Base-by-base conservation (phyloP, 2,329 filamentous ascomycete species). In the Talaromyces rugulosus region DNA sequence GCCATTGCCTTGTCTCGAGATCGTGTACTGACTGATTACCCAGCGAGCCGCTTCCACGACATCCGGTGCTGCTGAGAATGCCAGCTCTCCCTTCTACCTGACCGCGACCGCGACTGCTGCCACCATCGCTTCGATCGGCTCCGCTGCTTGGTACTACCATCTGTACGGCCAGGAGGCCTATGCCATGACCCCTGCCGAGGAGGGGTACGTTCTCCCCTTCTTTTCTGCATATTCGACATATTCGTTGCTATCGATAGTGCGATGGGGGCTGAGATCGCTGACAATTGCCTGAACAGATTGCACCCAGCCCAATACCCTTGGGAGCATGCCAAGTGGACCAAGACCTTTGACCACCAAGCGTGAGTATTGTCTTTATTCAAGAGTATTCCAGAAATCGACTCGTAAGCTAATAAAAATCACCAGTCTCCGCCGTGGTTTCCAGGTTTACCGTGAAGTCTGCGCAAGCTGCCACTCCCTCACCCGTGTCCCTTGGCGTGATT, bases 391-490 rank as follows among this genome's bases (percentile, higher is more conserved):
- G 14, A 23, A 59, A 42, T 54, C 28, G 58, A 59, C 51, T 62
- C 40, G 57, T 59, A 53, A 40, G 31, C 55, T 63, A 59, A 64
- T 65, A 52, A 64, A 63, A 63, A 33, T 18, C 69, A 33, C 16
- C 69, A 96, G 93, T 73, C 92, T 99, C 69, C 95, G 95, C 79
- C 93, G 95, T 83, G 95, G 95, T 81, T 99, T 98, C 88, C 93
- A 96, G 83, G 95, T 99, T 76, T 99, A 99, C 86, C 92, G 89
- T 71, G 95, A 99, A 83, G 95, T 99, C 74, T 99, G 95, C 86
- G 88, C 93, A 65, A 92, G 92, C 72, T 99, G 95, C 87, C 95
- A 99, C 85, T 99, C 95, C 66, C 89, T 99, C 67, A 89, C 84
- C 80, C 91, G 95, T 83, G 87, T 99, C 63, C 94, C 95, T 64